These are phyloP conservation scores for Leishmania turanica DNA, from an alignment of 208 protist species.

Conservation along the genomic window DNA sequence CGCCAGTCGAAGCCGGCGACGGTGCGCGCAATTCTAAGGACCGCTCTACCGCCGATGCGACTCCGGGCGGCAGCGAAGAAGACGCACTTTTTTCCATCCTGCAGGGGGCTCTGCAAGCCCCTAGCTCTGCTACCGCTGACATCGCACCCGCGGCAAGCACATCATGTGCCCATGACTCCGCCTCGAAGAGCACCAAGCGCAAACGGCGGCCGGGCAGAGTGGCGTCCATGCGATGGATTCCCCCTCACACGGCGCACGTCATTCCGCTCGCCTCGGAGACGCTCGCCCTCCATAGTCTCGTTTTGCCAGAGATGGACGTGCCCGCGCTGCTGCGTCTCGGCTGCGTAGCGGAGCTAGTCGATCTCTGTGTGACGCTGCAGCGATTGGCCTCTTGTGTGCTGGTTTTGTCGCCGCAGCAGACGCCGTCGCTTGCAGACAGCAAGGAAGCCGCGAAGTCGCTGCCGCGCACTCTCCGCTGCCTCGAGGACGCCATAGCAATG, in stretches of 20 bases:
- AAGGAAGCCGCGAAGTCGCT: slow-evolving; percentile 6
- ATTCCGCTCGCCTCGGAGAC: slow-evolving; percentile 57
- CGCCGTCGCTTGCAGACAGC: neutral
- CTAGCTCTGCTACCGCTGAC: neutral
- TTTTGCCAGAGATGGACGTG: slow-evolving; percentile 49
- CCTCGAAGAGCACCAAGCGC: neutral
- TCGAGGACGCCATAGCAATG: slow-evolving; percentile 43
- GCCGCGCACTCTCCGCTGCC: slow-evolving; percentile 34
- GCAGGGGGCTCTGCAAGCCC: neutral
- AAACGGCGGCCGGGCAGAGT: slow-evolving; percentile 1
- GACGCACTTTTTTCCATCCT: slow-evolving; percentile 44
- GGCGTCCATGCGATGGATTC: slow-evolving; percentile 68
- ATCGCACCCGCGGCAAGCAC: neutral
- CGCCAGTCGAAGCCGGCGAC: neutral
- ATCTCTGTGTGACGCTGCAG: slow-evolving; percentile 61
- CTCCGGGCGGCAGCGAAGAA: slow-evolving; percentile 14
- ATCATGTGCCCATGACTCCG: neutral
- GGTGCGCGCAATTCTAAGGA: neutral
- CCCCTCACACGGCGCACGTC: slow-evolving; percentile 52
- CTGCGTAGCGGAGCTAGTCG: slow-evolving; percentile 43
- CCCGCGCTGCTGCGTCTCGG: slow-evolving; percentile 28
- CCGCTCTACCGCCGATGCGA: neutral
- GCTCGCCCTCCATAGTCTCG: slow-evolving; percentile 53
- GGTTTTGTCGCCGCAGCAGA: slow-evolving; percentile 11
- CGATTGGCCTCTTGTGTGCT: slow-evolving; percentile 51